Conservation (phyloP, 306 rosid genomes). For the Trifolium subterraneum region DNA sequence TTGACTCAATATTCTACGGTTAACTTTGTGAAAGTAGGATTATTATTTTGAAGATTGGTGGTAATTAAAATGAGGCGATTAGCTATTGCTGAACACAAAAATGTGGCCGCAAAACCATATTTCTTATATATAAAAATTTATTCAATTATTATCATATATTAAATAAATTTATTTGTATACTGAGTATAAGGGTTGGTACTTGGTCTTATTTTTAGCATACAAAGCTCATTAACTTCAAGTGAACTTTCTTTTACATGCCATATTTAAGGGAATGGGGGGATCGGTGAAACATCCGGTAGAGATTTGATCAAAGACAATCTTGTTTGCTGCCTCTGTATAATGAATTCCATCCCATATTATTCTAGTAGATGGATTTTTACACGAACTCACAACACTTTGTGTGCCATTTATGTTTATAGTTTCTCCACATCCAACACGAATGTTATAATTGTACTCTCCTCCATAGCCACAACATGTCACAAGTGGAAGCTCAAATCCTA, state of each 20-base stretch:
- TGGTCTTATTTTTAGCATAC: background rate
- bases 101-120: too few relatives aligned
- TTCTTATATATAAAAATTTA: background rate
- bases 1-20: too few relatives aligned
- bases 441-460: constrained; percentile 51
- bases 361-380: constrained; percentile 38
- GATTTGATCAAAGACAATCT: constrained; percentile 43
- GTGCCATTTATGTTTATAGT: constrained; percentile 5
- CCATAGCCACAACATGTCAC: constrained; percentile 65
- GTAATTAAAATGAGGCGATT: too few relatives aligned
- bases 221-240: background rate
- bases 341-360: constrained; percentile 62
- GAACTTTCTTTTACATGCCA: constrained; percentile 41
- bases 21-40: too few relatives aligned
- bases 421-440: constrained; percentile 43
- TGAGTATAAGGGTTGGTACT: background rate
- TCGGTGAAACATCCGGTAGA: constrained; percentile 55
- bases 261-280: constrained; percentile 50
- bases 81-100: too few relatives aligned
- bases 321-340: constrained; percentile 61
- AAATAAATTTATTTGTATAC: background rate
- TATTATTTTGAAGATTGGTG: too few relatives aligned
- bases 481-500: constrained; percentile 58
- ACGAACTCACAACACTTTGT: constrained; percentile 28
- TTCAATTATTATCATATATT: background rate